Conservation (phyloP, 495 filamentous ascomycete genomes). For the Xanthoparmelia taractica region DNA sequence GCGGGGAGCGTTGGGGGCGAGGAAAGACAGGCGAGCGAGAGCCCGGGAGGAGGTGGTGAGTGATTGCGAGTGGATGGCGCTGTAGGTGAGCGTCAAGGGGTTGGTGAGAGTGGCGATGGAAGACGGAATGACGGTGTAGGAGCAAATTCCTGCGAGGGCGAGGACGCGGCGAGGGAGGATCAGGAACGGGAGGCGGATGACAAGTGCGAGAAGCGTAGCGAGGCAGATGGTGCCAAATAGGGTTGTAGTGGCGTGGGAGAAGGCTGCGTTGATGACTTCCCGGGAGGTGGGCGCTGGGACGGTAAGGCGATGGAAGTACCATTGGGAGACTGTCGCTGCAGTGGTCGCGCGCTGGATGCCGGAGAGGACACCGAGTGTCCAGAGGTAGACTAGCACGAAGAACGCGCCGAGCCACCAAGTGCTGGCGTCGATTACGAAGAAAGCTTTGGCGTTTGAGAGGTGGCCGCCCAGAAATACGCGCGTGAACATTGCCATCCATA, state of each 20-base stretch:
- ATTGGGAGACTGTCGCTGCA: slow-evolving; percentile 91
- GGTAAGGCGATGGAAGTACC: slow-evolving; percentile 93
- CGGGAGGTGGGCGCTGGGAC: slow-evolving; percentile 66
- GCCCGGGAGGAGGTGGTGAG: slow-evolving; percentile 66
- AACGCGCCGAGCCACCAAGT: slow-evolving; percentile 88
- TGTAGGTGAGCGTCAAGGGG: slow-evolving; percentile 84
- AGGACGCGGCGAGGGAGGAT: slow-evolving; percentile 67
- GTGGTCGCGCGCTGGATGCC: slow-evolving; percentile 86
- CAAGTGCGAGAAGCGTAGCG: slow-evolving; percentile 68
- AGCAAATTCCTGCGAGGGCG: slow-evolving; percentile 52
- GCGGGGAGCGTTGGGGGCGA: slow-evolving; percentile 53
- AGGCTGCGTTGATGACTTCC: slow-evolving; percentile 73
- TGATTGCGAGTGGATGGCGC: slow-evolving; percentile 84
- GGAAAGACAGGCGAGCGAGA: slow-evolving; percentile 67
- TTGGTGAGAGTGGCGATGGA: slow-evolving; percentile 79
- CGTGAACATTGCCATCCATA: slow-evolving; percentile 95
- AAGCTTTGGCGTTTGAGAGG: slow-evolving; percentile 47
- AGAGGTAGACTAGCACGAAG: slow-evolving; percentile 90
- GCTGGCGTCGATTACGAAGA: slow-evolving; percentile 71
- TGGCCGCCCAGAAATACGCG: slow-evolving; percentile 85
- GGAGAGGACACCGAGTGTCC: slow-evolving; percentile 79
- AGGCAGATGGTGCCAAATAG: slow-evolving; percentile 91
- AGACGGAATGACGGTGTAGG: slow-evolving; percentile 73
- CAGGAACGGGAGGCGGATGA: slow-evolving; percentile 78
- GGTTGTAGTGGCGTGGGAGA: slow-evolving; percentile 69